These are phyloP conservation scores for Bruguiera sexangula DNA, from an alignment of 345 rosid genomes.

Conservation along the genomic window DNA sequence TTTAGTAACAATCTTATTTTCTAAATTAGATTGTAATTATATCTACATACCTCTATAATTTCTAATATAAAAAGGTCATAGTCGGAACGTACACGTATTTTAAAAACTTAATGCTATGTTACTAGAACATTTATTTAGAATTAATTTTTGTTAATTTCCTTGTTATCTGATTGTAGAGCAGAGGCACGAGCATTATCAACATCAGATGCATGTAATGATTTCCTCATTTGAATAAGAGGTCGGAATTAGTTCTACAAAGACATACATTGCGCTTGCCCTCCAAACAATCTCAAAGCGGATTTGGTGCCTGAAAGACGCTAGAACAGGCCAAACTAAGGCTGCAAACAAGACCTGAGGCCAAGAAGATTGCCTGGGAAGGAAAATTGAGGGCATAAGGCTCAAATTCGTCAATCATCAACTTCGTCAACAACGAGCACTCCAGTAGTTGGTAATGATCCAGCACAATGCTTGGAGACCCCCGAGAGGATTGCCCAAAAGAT, in stretches of 20 bases:
- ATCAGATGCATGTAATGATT: slow-evolving; percentile 72
- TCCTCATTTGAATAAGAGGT: slow-evolving; percentile 74
- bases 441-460: slow-evolving; percentile 33
- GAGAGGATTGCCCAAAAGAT: slow-evolving; percentile 77
- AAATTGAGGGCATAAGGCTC: slow-evolving; percentile 65
- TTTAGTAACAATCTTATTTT: too few relatives aligned
- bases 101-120: too few relatives aligned
- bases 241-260: slow-evolving; percentile 66
- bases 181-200: slow-evolving; percentile 76
- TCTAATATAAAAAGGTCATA: too few relatives aligned
- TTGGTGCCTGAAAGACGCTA: slow-evolving; percentile 73
- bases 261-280: slow-evolving; percentile 68
- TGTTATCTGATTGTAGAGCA: slow-evolving; percentile 56
- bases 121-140: too few relatives aligned
- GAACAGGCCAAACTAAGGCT: slow-evolving; percentile 60
- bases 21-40: too few relatives aligned
- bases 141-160: too few relatives aligned
- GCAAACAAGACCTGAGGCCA: slow-evolving; percentile 74
- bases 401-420: slow-evolving; percentile 70
- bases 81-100: too few relatives aligned
- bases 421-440: slow-evolving; percentile 75
- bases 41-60: too few relatives aligned
- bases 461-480: slow-evolving; percentile 96
- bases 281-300: slow-evolving; percentile 82
- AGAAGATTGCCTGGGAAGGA: slow-evolving; percentile 47